Evolutionary conservation across 495 filamentous ascomycete species (phyloP).

Genomic region (Penicillium cosmopolitanum): DNA sequence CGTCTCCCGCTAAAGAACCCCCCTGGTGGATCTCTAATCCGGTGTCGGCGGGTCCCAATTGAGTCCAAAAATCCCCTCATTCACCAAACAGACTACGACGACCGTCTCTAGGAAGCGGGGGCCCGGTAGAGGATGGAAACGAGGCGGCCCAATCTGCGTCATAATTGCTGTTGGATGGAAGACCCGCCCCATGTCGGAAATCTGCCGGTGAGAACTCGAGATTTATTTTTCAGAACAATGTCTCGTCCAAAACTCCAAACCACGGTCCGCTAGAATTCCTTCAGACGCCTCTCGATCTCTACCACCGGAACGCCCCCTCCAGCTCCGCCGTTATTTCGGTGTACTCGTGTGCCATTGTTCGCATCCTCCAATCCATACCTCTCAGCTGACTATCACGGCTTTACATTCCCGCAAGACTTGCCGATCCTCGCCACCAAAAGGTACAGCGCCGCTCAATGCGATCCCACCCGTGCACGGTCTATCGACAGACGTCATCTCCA

Average conservation of each 20-base stretch:
- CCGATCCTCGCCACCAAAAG: not conserved
- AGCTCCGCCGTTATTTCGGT: not conserved
- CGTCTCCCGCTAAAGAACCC: slow-evolving; percentile 1
- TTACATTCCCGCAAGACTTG: not conserved
- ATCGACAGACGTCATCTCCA: not conserved
- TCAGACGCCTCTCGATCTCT: not conserved
- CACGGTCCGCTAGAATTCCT: not conserved
- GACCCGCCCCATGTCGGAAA: not conserved
- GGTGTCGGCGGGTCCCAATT: slow-evolving; percentile 16
- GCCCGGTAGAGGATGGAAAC: not conserved
- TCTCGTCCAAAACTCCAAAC: not conserved
- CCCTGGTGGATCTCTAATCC: slow-evolving; percentile 16
- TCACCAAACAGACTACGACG: slow-evolving; percentile 8
- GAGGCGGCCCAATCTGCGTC: not conserved
- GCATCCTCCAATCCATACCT: not conserved
- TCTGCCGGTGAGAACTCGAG: not conserved
- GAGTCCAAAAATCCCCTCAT: slow-evolving; percentile 13
- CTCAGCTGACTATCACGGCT: not conserved
- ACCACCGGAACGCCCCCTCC: not conserved
- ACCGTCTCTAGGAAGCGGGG: slow-evolving; percentile 1
- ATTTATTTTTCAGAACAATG: not conserved
- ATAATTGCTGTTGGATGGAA: not conserved
- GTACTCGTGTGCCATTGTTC: not conserved
- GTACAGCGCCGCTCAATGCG: not conserved
- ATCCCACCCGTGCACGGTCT: not conserved